Conservation (phyloP, 805 yeast genomes). For the Metschnikowia amazonensis region DNA sequence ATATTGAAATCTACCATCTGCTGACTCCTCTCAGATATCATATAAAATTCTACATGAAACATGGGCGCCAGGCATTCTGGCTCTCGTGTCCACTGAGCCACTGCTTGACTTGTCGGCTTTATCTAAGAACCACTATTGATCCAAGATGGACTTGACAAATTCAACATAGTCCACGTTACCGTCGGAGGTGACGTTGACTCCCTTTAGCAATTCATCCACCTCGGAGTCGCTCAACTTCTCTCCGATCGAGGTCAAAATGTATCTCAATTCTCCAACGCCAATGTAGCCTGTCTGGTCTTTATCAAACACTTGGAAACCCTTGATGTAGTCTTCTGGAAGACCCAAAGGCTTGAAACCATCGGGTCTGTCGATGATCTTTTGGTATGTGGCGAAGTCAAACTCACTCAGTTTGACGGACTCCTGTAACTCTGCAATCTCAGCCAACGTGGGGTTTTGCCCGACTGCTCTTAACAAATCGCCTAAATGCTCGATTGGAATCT, state of each 20-base stretch:
- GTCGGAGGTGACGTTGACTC: slow-evolving; percentile 88
- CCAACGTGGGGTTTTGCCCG: slow-evolving; percentile 96
- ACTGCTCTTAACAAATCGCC: slow-evolving; percentile 96
- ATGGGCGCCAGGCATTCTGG: not conserved
- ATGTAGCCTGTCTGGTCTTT: slow-evolving; percentile 93
- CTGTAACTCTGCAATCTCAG: slow-evolving; percentile 63
- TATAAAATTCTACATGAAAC: too few species aligned
- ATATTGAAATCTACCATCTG: too few species aligned
- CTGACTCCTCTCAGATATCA: too few species aligned
- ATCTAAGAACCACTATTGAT: slow-evolving; percentile 63
- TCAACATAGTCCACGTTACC: slow-evolving; percentile 94
- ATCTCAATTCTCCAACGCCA: slow-evolving; percentile 94
- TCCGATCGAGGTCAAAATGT: slow-evolving; percentile 92
- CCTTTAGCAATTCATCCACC: slow-evolving; percentile 93
- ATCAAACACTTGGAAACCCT: slow-evolving; percentile 93
- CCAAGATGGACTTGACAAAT: slow-evolving; percentile 88
- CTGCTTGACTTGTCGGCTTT: not conserved
- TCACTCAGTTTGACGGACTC: slow-evolving; percentile 41
- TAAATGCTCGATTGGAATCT: slow-evolving; percentile 74
- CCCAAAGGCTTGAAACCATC: slow-evolving; percentile 87
- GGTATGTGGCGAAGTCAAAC: slow-evolving; percentile 73
- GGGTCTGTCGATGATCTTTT: slow-evolving; percentile 74
- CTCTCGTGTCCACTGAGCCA: not conserved
- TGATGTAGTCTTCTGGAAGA: slow-evolving; percentile 85
- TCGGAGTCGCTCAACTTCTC: slow-evolving; percentile 88